Conservation (phyloP, 805 yeast species). For the Nakazawaea populi region DNA sequence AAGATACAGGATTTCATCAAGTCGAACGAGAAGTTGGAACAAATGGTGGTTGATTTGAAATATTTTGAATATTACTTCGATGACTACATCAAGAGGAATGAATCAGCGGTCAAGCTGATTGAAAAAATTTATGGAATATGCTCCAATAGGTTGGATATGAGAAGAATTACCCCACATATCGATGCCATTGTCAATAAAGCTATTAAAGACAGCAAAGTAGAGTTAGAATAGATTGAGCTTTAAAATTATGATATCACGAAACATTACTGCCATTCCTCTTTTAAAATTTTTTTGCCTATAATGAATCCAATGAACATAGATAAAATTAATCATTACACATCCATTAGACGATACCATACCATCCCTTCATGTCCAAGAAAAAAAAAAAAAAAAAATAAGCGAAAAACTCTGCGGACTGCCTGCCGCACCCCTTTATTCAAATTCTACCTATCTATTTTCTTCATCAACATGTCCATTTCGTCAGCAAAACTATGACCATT, state of each 20-base stretch:
- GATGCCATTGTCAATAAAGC: not conserved
- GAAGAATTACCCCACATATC: not conserved
- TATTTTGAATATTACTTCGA: constrained; percentile 6
- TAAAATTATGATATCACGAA: too few relatives aligned
- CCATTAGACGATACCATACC: too few relatives aligned
- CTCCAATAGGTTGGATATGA: constrained; percentile 1
- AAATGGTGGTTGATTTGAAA: constrained; percentile 6
- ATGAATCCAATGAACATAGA: too few relatives aligned
- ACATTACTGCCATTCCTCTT: too few relatives aligned
- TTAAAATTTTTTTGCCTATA: too few relatives aligned
- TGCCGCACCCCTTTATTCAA: not conserved
- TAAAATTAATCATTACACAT: too few relatives aligned
- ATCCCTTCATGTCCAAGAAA: too few relatives aligned
- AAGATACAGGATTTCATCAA: constrained; percentile 4
- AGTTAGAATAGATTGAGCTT: not conserved
- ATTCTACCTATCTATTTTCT: not conserved
- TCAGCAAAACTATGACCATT: not conserved
- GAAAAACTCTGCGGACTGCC: too few relatives aligned
- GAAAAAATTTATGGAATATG: constrained; percentile 7
- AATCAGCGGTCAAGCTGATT: not conserved
- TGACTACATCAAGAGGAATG: not conserved
- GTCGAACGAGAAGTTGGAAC: not conserved
- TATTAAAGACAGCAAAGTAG: constrained; percentile 1
- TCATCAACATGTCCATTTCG: constrained; percentile 4
- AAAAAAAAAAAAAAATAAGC: too few relatives aligned